These are phyloP conservation scores for Colletotrichum euphorbiae DNA, from an alignment of 2,329 filamentous ascomycete genomes.

Conservation along the genomic window DNA sequence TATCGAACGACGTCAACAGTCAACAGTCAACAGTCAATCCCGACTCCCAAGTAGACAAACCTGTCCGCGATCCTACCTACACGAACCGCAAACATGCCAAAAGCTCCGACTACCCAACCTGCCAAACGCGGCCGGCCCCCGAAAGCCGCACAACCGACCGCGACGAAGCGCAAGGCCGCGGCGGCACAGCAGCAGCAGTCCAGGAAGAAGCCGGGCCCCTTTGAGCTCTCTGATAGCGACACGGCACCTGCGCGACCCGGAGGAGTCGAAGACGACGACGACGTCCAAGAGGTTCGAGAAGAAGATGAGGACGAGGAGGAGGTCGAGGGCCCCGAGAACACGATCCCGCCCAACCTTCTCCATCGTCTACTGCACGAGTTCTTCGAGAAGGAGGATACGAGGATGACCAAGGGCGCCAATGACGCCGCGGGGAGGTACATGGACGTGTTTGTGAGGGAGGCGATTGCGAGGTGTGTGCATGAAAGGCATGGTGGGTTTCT, in stretches of 20 bases:
- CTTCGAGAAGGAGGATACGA: constrained; percentile 78
- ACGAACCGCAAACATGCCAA: constrained; percentile 49
- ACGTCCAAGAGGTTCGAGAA: not conserved
- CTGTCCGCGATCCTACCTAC: not conserved
- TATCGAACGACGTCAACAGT: no score
- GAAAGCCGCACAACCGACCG: constrained; percentile 37
- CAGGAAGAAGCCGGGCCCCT: constrained; percentile 45
- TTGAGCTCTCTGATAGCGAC: constrained; percentile 51
- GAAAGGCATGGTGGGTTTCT: constrained; percentile 78
- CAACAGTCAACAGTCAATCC: no score
- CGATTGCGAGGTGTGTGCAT: constrained; percentile 81
- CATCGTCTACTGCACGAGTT: constrained; percentile 82
- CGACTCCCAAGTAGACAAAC: no score
- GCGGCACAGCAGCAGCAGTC: constrained; percentile 45
- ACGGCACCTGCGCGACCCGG: constrained; percentile 10
- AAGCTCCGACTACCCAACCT: constrained; percentile 48
- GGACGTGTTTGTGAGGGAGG: constrained; percentile 91
- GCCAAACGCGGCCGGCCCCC: constrained; percentile 51
- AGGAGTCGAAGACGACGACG: constrained; percentile 40
- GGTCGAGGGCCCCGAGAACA: constrained; percentile 53
- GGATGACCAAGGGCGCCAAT: constrained; percentile 83
- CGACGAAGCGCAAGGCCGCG: constrained; percentile 41
- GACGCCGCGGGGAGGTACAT: constrained; percentile 84
- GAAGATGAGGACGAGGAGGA: constrained; percentile 45
- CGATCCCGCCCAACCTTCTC: constrained; percentile 80